Conservation (phyloP, 1,284 basidiomycete genomes). For the Papiliotrema laurentii region DNA sequence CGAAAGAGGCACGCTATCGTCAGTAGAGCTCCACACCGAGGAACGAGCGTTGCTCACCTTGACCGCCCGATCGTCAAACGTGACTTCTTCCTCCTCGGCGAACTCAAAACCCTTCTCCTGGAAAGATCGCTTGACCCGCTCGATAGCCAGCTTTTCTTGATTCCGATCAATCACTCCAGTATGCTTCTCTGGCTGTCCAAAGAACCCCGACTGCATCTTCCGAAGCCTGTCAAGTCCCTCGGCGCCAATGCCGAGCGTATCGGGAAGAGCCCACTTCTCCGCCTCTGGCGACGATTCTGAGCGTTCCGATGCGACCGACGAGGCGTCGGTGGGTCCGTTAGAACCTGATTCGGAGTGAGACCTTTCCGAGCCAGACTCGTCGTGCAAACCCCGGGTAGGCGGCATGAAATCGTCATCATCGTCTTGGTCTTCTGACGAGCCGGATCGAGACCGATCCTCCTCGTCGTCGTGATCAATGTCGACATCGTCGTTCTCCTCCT, state of each 20-base stretch:
- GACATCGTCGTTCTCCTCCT: constrained; percentile 19
- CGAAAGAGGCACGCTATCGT: constrained; percentile 68
- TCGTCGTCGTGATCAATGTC: not conserved
- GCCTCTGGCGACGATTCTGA: constrained; percentile 11
- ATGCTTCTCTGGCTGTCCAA: constrained; percentile 49
- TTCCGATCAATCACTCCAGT: not conserved
- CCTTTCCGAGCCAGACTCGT: constrained; percentile 6
- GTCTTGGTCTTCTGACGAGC: constrained; percentile 6
- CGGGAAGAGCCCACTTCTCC: constrained; percentile 18
- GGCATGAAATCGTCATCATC: constrained; percentile 38
- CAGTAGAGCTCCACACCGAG: constrained; percentile 2
- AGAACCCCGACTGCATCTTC: constrained; percentile 86
- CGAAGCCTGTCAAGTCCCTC: constrained; percentile 73
- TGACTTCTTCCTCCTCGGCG: constrained; percentile 71
- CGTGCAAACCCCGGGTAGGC: constrained; percentile 32
- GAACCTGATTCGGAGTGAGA: constrained; percentile 21
- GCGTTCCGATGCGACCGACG: constrained; percentile 1
- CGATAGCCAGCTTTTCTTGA: not conserved
- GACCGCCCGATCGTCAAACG: constrained; percentile 59
- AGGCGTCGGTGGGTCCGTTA: not conserved
- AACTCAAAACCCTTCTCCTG: constrained; percentile 49
- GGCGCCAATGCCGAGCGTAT: constrained; percentile 54
- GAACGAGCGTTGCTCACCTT: constrained; percentile 50
- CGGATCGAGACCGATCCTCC: not conserved
- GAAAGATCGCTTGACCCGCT: constrained; percentile 8